Base-by-base conservation (phyloP, 2,329 filamentous ascomycete species). In the Tolypocladium amazonense region DNA sequence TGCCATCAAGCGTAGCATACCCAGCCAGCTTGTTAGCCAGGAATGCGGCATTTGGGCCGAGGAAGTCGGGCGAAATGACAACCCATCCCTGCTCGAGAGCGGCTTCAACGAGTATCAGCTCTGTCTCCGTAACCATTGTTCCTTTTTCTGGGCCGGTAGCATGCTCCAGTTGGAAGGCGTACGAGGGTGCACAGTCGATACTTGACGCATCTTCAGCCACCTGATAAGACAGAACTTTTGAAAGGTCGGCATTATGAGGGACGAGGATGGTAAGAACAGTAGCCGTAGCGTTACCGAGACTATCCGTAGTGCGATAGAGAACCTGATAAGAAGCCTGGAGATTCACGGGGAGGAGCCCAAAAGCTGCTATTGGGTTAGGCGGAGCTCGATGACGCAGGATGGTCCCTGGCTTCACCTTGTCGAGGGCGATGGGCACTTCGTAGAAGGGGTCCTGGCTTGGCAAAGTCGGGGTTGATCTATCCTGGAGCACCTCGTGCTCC, bases 11-110 rank as follows among this genome's bases (percentile, higher is more conserved):
- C 20, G 73, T 74, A 1, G 75, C 72, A 39, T 80, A 69, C 0
- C 75, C 77, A 1, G 72, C 73, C n/a, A 74, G 67, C 9, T 70
- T 67, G 41, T 75, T 75, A 3, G 74, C 73, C 1, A 72, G 66
- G 62, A 76, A 81, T 0, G 75, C 71, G 1, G 75, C 77, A 12
- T 69, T 65, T 3, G 75, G 75, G 0, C 77, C 77, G 57, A 79
- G 72, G 57, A 73, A 76, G 62, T 83, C 80, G 0, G 80, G 78
- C 71, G 77, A 65, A 20, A 73, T 76, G n/a, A 82, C 76, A n/a
- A 76, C 69, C 77, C 77, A 81, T 8, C 79, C 78, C 63, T 71
- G 60, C 6, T 68, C 69, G 2, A 82, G 73, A 2, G 62, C 64
- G 1, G 59, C 57, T n/a, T 68, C 62, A 3, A 67, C 61, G 9